Evolutionary conservation across 495 filamentous ascomycete genomes (phyloP), one percentile per base, ranked within the genome.

Genomic region (Penicillium odoratum): DNA sequence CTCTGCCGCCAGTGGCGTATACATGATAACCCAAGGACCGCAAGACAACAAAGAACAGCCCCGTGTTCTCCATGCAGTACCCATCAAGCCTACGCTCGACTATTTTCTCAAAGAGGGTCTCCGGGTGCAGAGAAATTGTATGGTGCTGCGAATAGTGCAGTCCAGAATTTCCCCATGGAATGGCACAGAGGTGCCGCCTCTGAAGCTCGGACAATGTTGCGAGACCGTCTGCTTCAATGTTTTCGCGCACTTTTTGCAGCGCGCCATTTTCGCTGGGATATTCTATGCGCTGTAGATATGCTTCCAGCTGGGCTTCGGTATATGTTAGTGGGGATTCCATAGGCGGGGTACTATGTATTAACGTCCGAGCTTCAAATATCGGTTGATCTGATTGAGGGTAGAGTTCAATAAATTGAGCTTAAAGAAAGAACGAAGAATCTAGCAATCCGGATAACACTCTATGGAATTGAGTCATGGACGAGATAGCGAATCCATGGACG

Each of bases 21-120:
- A 88, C 71, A 4, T 67, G 56, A 54, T 77, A 91, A 0, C 87
- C 88, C 15, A 90, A 66, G 3, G 76, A 82, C 30, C 82, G 75
- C 40, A 93, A 69, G 5, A 92, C 75, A 16, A 71, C 72, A 33
- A 78, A 82, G 33, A 91, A 86, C 36, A 91, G 72, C 10, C 75
- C 73, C 54, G 86, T 90, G 52, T 80, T 82, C 63, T 93, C 90
- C 86, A 92, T 90, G 70, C 89, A 92, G 59, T 91, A 91, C 0
- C 90, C 89, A 31, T 90, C 90, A 21, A 85, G 69, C n/a, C 81
- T 79, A 48, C 80, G 76, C 29, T 68, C 67, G 7, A 91, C 83
- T 36, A 92, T 81, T 73, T 91, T 92, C 26, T 78, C 62, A 60
- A 81, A 92, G 4, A 92, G 65, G 26, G 78, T 71, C 26, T 85